phyloP scores from a whole-genome alignment of 179 eudicot species.

The Spergularia azorica region DNA sequence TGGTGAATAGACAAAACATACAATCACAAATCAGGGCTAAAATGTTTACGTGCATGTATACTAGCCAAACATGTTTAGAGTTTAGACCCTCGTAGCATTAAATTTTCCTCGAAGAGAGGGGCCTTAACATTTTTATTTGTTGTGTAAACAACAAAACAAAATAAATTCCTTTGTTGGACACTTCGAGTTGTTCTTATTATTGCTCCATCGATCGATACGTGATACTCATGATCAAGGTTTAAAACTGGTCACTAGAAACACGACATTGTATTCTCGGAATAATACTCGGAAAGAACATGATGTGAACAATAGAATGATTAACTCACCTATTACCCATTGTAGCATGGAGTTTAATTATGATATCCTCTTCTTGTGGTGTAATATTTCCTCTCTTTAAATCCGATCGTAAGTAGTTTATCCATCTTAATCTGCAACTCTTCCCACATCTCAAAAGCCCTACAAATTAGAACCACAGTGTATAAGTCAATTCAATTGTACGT shows the following conservation, averaged over 20 bases:
- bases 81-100: slow-evolving; percentile 2
- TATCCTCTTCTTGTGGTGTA: slow-evolving; percentile 42
- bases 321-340: slow-evolving; percentile 44
- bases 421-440: slow-evolving; percentile 48
- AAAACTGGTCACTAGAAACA: not conserved
- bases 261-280: not conserved
- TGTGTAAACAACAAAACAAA: not conserved
- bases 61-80: slow-evolving; percentile 11
- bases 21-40: not conserved
- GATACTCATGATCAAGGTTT: not conserved
- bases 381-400: slow-evolving; percentile 45
- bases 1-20: not conserved
- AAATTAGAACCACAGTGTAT: not conserved
- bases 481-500: not conserved
- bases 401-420: slow-evolving; percentile 44
- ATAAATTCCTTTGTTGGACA: not conserved
- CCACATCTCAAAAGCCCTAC: slow-evolving; percentile 49
- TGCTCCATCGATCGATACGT: not conserved
- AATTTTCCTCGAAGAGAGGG: not conserved
- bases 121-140: slow-evolving; percentile 14
- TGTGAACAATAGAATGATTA: not conserved
- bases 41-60: slow-evolving; percentile 12
- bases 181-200: too few relatives aligned
- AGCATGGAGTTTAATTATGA: slow-evolving; percentile 39
- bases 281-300: not conserved